Base-by-base conservation (phyloP, 2,329 filamentous ascomycete species). In the Epichloe scottii region DNA sequence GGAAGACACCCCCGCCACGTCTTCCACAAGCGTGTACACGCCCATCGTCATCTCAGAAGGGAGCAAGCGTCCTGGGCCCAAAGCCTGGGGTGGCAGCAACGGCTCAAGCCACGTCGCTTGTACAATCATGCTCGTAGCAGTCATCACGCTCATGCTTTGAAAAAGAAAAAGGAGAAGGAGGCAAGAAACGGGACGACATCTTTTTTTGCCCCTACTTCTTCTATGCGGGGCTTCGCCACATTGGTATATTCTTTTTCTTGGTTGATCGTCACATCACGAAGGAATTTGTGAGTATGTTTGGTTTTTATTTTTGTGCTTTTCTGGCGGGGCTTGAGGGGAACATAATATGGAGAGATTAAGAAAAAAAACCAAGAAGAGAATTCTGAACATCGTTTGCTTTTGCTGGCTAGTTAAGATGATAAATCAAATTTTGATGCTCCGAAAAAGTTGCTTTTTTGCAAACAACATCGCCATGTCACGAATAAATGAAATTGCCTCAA, bases 121-220 rank as follows among this genome's bases (percentile, higher is more conserved):
- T 54, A 56, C 62, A 38, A 56, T 70, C 55, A 63, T 72, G 63
- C 56, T 70, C 49, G 52, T 68, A 38, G 64, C 63, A 12, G 58
- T 58, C 44, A 55, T 67, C 47, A 62, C 66, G 59, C 61, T 66
- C 39, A 52, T 64, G 44, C 53, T 68, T 50, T 71, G 26, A 62
- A 61, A 46, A 33, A 33, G 39, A 1, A 14, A 26, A 4, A 17
- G n/a, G 19, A 10, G 8, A 37, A 4, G 19, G 5, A 19, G 17
- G 14, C 26, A 15, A 37, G 7, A 21, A 7, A 17, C 30, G 10
- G 30, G 30, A 30, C 30, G 11, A 0, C 30, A 30, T 11, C 10
- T 8, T 10, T 30, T 30, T 10, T 30, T 30, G 26, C 26, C 8
- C 8, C 26, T 8, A 30, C 8, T 11, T 30, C 4, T 10, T 11